Evolutionary conservation across 2,329 filamentous ascomycete species (phyloP), one percentile per base, ranked within the genome.

Genomic region (Fusarium udum): DNA sequence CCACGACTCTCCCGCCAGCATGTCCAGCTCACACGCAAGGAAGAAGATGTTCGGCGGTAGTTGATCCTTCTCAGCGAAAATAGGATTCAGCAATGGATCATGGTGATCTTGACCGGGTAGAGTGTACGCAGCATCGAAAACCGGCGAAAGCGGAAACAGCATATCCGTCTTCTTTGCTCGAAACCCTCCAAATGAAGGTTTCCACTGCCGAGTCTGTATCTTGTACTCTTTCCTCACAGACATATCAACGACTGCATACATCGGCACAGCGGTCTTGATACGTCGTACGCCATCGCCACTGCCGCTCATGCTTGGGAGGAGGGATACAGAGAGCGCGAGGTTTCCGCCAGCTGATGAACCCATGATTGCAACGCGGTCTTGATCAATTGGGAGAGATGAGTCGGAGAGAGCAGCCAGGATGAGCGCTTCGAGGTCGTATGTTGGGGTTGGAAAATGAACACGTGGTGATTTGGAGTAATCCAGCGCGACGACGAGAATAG

Each of bases 101-200:
- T 66, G 34, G 0, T 70, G 31, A 15, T 72, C 70, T 36, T 72
- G 69, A 1, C 32, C n/a, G 1, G 16, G 28, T 6, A 53, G 20
- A 5, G 53, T 45, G 15, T 72, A 72, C 13, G 69, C 69, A 7
- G 56, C 61, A 4, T 73, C 70, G 3, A 72, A 72, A 12, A 73
- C n/a, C 1, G 70, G 59, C 0, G 70, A 66, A 8, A 73, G 36
- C 0, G 28, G 24, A 10, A 65, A 11, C 7, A 72, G 55, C 12
- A 40, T 72, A 10, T 73, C 69, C 1, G 34, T 46, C 13, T 60
- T 26, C 10, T 37, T 52, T 1, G 51, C 69, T 0, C 70, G 70
- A 7, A 73, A 73, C 0, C 60, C 69, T 7, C 69, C 70, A 8
- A 72, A 34, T 0, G 52, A 58, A 24, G 70, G 46, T 2, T 73